phyloP scores from a whole-genome alignment of 2,329 filamentous ascomycete species.

The Colletotrichum salicis region DNA sequence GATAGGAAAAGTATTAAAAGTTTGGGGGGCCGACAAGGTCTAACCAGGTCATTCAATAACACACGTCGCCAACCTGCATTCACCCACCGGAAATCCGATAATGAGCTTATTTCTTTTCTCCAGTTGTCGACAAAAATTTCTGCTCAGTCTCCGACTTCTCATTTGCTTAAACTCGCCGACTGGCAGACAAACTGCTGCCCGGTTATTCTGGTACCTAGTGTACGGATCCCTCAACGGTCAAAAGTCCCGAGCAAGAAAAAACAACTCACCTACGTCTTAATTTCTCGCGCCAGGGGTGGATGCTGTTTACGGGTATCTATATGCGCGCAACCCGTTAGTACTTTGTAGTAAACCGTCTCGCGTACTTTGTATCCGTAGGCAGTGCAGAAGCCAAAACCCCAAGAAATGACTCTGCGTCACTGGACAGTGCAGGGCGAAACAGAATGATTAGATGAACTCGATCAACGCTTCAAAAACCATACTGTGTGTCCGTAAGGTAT shows the following conservation, averaged over 20 bases:
- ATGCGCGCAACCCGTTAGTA: not conserved
- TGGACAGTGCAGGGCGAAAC: not conserved
- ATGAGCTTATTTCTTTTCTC: slow-evolving; percentile 6
- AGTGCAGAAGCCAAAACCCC: not conserved
- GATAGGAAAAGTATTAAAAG: not conserved
- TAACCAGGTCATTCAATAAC: not conserved
- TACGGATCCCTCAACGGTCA: not conserved
- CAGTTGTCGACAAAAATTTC: not conserved
- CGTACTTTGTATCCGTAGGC: not conserved
- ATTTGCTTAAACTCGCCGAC: not conserved
- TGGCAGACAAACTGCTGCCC: not conserved
- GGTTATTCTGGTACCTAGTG: not conserved
- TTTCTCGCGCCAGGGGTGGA: slow-evolving; percentile 6
- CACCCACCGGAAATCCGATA: not conserved
- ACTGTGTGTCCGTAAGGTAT: too few species aligned
- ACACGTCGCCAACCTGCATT: not conserved
- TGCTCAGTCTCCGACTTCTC: not conserved
- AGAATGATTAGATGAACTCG: slow-evolving; percentile 23
- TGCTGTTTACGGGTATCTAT: not conserved
- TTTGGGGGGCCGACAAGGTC: not conserved
- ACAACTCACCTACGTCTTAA: not conserved
- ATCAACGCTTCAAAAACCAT: not conserved
- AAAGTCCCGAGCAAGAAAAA: not conserved
- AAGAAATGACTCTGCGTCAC: not conserved
- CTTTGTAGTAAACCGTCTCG: not conserved